Evolutionary conservation across 148 eudicot genomes (phyloP).

Genomic region (Simmondsia chinensis): DNA sequence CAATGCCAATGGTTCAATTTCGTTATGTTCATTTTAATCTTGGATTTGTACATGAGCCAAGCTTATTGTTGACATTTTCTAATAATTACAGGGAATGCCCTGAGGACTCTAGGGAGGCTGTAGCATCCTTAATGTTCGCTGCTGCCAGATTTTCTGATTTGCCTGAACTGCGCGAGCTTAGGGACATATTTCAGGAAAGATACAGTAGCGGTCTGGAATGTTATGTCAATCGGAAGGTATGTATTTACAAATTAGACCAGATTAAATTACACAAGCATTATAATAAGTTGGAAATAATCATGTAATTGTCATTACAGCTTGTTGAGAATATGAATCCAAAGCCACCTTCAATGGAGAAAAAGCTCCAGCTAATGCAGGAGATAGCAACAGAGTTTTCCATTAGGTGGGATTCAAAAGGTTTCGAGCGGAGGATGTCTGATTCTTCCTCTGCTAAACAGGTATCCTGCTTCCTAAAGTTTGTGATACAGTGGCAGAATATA

Average conservation of each 20-base stretch:
- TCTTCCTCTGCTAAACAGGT: constrained; percentile 48
- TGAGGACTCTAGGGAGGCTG: constrained; percentile 85
- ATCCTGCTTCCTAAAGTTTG: constrained; percentile 3
- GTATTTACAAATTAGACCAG: constrained; percentile 3
- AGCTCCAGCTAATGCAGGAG: constrained; percentile 62
- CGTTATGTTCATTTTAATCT: background rate
- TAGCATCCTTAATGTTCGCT: constrained; percentile 87
- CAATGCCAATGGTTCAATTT: background rate
- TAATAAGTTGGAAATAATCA: constrained; percentile 14
- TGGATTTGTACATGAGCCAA: background rate
- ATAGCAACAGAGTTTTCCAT: constrained; percentile 74
- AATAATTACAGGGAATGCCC: constrained; percentile 70
- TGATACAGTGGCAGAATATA: too few relatives aligned
- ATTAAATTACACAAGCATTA: background rate
- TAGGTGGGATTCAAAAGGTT: constrained; percentile 68
- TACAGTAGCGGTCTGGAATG: constrained; percentile 67
- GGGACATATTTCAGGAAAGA: constrained; percentile 76
- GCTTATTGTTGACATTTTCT: constrained; percentile 4
- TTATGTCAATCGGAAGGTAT: constrained; percentile 73
- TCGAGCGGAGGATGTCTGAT: constrained; percentile 57
- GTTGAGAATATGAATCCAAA: constrained; percentile 54
- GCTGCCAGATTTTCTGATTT: constrained; percentile 96
- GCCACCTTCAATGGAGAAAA: constrained; percentile 55
- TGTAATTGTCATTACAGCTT: constrained; percentile 40
- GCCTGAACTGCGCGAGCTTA: constrained; percentile 94